Conservation (phyloP, 2,329 filamentous ascomycete genomes). For the Colletotrichum paranaense region DNA sequence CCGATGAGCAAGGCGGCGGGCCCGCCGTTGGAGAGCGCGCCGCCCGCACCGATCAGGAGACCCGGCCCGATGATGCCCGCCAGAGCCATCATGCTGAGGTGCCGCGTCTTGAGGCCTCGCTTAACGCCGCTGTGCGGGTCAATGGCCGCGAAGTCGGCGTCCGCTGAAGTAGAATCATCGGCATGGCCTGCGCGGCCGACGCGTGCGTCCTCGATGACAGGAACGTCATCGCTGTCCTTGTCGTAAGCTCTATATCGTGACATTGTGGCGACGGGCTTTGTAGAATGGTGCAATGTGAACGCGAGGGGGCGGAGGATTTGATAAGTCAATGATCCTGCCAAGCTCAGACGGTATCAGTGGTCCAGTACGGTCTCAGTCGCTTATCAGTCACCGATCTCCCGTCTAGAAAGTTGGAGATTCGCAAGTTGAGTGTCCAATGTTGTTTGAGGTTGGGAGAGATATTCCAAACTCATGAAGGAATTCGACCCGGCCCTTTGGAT, state of each 20-base stretch:
- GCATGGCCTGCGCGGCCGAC: not conserved
- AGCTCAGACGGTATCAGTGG: not conserved
- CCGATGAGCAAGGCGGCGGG: conserved; percentile 80
- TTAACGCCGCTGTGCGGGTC: conserved; percentile 75
- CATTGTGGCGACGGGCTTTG: not conserved
- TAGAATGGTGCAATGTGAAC: not conserved
- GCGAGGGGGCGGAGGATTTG: not conserved
- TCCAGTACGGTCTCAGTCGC: not conserved
- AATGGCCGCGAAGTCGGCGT: conserved; percentile 57
- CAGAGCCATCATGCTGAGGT: conserved; percentile 74
- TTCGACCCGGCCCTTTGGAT: not conserved
- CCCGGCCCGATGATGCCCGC: conserved; percentile 76
- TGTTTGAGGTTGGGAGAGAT: not conserved
- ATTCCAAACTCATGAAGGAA: not conserved
- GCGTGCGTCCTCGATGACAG: conserved; percentile 14
- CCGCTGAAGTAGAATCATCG: conserved; percentile 43
- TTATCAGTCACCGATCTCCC: not conserved
- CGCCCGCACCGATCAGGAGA: conserved; percentile 77
- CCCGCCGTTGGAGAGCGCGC: conserved; percentile 75
- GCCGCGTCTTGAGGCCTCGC: conserved; percentile 75
- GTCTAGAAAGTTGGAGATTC: not conserved
- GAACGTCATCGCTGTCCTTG: conserved; percentile 21
- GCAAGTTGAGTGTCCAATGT: not conserved
- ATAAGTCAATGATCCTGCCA: not conserved
- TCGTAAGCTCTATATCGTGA: conserved; percentile 30